A percentile compares a stretch with the other conserved stretches of the same genome.
phyloP scores from a whole-genome alignment of 768 basidiomycete genomes.

The Mycena olivaceomarginata region DNA sequence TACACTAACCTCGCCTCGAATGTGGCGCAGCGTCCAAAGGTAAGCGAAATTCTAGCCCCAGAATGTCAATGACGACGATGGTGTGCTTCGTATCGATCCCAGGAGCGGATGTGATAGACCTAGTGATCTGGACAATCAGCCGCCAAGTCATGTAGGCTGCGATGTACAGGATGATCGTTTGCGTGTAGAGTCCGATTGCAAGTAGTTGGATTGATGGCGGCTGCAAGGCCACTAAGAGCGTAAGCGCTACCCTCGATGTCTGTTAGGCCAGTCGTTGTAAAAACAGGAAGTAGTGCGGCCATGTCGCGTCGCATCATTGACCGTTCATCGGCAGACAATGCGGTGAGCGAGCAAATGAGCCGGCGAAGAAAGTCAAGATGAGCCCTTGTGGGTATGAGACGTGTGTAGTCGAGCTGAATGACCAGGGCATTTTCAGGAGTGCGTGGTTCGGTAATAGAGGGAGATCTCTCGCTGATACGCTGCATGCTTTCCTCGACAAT shows the following conservation, averaged over 20 bases:
- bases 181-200: constrained; percentile 10
- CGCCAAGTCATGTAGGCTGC: constrained; percentile 1
- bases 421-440: background rate
- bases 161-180: background rate
- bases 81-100: background rate
- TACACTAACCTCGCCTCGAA: constrained; percentile 4
- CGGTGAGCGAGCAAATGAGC: background rate
- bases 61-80: background rate
- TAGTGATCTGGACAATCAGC: background rate
- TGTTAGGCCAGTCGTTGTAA: background rate
- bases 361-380: background rate
- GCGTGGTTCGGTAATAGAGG: too few relatives aligned
- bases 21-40: background rate
- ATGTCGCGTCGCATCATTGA: constrained; percentile 10
- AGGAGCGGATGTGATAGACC: background rate
- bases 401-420: background rate
- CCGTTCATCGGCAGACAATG: background rate
- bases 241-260: background rate
- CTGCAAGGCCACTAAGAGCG: constrained; percentile 4
- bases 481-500: too few relatives aligned
- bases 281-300: constrained; percentile 15
- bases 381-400: background rate
- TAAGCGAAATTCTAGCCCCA: background rate
- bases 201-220: background rate
- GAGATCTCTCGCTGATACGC: too few relatives aligned